phyloP scores from a whole-genome alignment of 495 filamentous ascomycete genomes.

The Podospora conica region DNA sequence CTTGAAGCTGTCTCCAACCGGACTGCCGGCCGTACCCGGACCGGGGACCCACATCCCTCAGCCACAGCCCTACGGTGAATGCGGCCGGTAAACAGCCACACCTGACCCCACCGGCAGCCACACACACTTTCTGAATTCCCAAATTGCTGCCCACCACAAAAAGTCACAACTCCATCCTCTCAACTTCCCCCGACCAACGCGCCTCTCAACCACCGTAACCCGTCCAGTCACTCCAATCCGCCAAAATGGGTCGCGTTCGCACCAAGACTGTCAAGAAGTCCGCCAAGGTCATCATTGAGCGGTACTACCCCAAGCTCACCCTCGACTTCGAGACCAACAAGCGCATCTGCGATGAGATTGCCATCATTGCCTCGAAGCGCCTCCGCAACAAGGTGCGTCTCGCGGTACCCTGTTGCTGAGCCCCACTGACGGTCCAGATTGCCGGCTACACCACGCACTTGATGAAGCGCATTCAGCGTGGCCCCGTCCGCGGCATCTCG shows the following conservation, averaged over 20 bases:
- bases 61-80: neutral
- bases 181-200: constrained; percentile 4
- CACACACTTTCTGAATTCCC: constrained; percentile 11
- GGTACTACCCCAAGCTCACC: constrained; percentile 96
- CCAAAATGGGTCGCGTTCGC: constrained; percentile 93
- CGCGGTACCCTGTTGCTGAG: neutral
- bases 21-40: too few relatives aligned
- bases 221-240: constrained; percentile 41
- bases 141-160: constrained; percentile 10
- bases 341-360: constrained; percentile 99
- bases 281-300: constrained; percentile 99
- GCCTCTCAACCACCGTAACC: constrained; percentile 2
- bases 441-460: constrained; percentile 95
- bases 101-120: neutral
- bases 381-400: constrained; percentile 86
- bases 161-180: constrained; percentile 1
- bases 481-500: constrained; percentile 98
- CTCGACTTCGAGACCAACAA: constrained; percentile 99
- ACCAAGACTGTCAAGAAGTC: constrained; percentile 99
- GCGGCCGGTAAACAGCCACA: too few relatives aligned
- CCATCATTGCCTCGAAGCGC: constrained; percentile 97
- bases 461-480: constrained; percentile 99
- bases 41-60: neutral
- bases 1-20: too few relatives aligned
- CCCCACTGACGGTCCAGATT: constrained; percentile 52